These are phyloP conservation scores for Scedosporium apiospermum DNA, from an alignment of 2,329 filamentous ascomycete genomes.

Conservation along the genomic window DNA sequence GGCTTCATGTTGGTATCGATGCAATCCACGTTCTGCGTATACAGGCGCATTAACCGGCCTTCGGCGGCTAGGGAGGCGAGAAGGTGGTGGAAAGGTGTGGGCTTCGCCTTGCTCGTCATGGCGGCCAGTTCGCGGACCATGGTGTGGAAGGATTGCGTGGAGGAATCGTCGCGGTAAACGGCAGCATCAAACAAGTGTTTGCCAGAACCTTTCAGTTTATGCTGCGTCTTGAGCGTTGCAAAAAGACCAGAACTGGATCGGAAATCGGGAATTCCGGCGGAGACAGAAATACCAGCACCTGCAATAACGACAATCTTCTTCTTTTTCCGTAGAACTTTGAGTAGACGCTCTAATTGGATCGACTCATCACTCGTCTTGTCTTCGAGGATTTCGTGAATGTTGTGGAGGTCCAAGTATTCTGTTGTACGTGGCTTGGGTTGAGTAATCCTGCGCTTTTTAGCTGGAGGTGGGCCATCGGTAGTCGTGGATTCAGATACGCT, in stretches of 20 bases:
- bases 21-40: constrained; percentile 95
- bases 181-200: constrained; percentile 96
- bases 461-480: constrained; percentile 54
- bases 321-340: constrained; percentile 71
- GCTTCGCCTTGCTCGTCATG: constrained; percentile 65
- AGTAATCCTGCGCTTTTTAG: constrained; percentile 65
- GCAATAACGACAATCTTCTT: constrained; percentile 96
- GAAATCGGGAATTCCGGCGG: constrained; percentile 94
- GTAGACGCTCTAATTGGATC: constrained; percentile 57
- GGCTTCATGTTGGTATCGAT: constrained; percentile 80
- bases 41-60: constrained; percentile 77
- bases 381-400: constrained; percentile 23
- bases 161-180: constrained; percentile 85
- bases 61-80: constrained; percentile 83
- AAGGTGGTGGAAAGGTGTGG: constrained; percentile 88
- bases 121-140: constrained; percentile 88
- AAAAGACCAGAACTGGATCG: constrained; percentile 87
- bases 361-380: constrained; percentile 36
- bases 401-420: constrained; percentile 63
- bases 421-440: constrained; percentile 61
- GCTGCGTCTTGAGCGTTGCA: constrained; percentile 70
- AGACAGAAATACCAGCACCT: constrained; percentile 93
- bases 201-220: constrained; percentile 86
- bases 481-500: constrained; percentile 13
- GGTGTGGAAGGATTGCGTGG: constrained; percentile 84